These are phyloP conservation scores for Forsythia viridissima DNA, from an alignment of 257 asterid genomes.

Conservation along the genomic window DNA sequence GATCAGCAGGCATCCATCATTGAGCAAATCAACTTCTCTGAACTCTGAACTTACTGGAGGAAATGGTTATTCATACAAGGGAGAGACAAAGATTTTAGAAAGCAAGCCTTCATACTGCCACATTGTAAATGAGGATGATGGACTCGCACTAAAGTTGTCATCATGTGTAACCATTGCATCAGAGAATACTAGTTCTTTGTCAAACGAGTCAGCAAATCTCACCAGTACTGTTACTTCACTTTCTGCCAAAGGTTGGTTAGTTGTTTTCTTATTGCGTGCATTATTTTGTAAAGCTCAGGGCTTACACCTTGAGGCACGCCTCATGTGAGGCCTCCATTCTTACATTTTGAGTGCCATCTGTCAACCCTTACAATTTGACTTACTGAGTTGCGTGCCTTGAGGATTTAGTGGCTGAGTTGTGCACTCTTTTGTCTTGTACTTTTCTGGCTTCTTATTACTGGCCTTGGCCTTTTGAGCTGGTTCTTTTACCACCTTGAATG, in stretches of 20 bases:
- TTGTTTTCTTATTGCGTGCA: neutral
- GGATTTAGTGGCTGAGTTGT: neutral
- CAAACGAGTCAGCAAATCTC: conserved; percentile 62
- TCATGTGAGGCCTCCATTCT: neutral
- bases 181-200: conserved; percentile 58
- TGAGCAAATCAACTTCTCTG: conserved; percentile 39
- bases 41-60: conserved; percentile 33
- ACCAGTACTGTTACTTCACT: conserved; percentile 60
- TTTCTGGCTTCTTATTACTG: too few relatives aligned
- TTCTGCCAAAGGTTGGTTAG: conserved; percentile 59
- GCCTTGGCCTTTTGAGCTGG: too few relatives aligned
- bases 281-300: neutral
- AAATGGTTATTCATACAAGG: conserved; percentile 35
- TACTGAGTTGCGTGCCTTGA: neutral
- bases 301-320: neutral
- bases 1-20: conserved; percentile 32
- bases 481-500: too few relatives aligned
- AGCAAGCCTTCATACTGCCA: conserved; percentile 29
- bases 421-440: neutral
- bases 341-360: neutral
- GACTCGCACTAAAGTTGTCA: conserved; percentile 54
- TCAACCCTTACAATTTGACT: neutral
- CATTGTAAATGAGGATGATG: conserved; percentile 37
- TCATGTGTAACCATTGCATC: conserved; percentile 46
- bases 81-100: conserved; percentile 33